Base-by-base conservation (phyloP, 208 protist genomes). In the Acanthamoeba rhysodes region DNA sequence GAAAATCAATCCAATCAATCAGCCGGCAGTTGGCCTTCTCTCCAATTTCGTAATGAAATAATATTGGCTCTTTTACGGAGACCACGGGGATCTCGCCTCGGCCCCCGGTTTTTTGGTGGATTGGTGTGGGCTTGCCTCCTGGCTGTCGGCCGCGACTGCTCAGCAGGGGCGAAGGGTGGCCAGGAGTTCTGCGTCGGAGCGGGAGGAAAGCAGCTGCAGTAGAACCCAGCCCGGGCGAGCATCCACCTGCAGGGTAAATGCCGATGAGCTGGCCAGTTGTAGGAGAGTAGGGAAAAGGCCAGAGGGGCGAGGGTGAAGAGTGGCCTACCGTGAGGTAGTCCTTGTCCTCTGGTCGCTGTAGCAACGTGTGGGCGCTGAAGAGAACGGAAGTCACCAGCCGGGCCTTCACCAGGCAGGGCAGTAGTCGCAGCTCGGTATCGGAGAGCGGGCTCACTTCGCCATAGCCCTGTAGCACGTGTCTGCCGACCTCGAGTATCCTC, bases 261-360 rank as follows among this genome's bases (percentile, higher is more conserved):
- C 12, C 10, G 76, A 24, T 80, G 29, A 84, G 37, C 74, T 16
- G 29, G 68, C 22, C 27, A 29, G 20, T 29, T 4, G 10, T 10
- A 68, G 72, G 72, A 22, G 10, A 16, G 2, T 6, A 27, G 24
- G 70, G 29, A 18, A 29, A 32, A 84, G 76, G 37, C 12, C 37
- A 80, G 24, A 8, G 24, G 9, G n/a, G n/a, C n/a, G n/a, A 32
- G 5, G 16, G 22, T 62, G 57, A 14, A 41, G 45, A 14, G 14
- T 9, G 76, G n/a, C n/a, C n/a, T 10, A 84, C 76, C 20, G 76
- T 84, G 76, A 84, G 76, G 76, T 84, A 84, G 22, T 84, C 76
- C 41, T 84, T 84, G 34, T 84, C 76, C 27, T 84, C 41, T 29
- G 76, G 76, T 32, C 76, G 76, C 76, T 84, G 76, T 0, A 84